Conservation (phyloP, 208 protist genomes). For the Acanthamoeba culbertsoni region DNA sequence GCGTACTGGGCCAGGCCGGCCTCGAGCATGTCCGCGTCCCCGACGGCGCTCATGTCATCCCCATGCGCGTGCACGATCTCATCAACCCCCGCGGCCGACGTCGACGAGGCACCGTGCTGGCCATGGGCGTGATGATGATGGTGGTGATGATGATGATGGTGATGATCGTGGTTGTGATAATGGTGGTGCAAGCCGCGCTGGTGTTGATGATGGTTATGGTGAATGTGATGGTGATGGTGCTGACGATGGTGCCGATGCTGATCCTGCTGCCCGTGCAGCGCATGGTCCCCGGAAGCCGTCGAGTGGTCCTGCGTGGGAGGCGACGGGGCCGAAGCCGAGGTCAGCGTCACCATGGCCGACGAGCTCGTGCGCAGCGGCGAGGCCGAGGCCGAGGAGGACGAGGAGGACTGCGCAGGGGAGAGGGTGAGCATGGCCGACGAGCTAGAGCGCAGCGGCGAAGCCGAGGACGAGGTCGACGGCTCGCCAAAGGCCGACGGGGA, state of each 20-base stretch:
- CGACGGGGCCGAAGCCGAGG: neutral
- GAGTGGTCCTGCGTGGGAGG: neutral
- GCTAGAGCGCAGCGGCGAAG: neutral
- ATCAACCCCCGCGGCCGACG: too few relatives aligned
- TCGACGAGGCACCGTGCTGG: too few relatives aligned
- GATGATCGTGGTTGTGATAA: neutral
- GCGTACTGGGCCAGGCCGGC: too few relatives aligned
- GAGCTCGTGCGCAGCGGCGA: neutral
- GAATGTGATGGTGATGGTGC: neutral
- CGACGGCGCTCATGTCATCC: too few relatives aligned
- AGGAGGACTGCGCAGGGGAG: neutral
- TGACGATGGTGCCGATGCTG: neutral
- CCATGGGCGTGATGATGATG: neutral
- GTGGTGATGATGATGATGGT: neutral
- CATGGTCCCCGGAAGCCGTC: neutral
- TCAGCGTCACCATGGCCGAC: neutral
- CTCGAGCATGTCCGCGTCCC: too few relatives aligned
- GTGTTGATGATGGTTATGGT: neutral
- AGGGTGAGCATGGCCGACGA: conserved; percentile 3
- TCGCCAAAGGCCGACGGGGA: neutral
- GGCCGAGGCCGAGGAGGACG: neutral
- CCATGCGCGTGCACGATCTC: too few relatives aligned
- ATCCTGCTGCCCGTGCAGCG: too few relatives aligned
- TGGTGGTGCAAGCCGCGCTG: neutral
- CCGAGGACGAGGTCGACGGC: too few relatives aligned